Percentiles rank a stretch among this genome's conserved stretches.
Evolutionary conservation across 345 rosid genomes (phyloP).

Genomic region (Rhizophora mangle): DNA sequence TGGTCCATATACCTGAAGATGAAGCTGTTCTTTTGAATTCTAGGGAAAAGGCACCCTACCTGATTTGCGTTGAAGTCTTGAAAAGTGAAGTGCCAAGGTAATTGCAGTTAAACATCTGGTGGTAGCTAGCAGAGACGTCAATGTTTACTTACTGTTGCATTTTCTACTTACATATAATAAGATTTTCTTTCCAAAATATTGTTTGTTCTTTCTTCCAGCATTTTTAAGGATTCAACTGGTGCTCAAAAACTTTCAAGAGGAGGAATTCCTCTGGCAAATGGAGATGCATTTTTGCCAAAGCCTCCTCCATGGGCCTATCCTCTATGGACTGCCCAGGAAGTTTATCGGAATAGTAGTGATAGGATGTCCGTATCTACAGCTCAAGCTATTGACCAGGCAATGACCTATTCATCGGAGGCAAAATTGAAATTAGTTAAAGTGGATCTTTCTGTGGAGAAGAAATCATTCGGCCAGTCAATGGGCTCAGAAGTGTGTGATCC

Average conservation of each 20-base stretch:
- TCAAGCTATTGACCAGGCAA: constrained; percentile 98
- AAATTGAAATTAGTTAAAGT: constrained; percentile 71
- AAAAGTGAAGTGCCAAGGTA: constrained; percentile 84
- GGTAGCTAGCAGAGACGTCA: neutral
- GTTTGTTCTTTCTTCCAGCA: constrained; percentile 35
- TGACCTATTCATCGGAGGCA: constrained; percentile 76
- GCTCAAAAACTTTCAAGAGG: constrained; percentile 89
- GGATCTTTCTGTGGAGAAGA: constrained; percentile 60
- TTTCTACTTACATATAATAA: too few species aligned
- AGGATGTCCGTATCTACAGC: constrained; percentile 94
- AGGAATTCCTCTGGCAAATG: constrained; percentile 97
- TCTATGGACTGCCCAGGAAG: constrained; percentile 94
- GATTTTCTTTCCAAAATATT: neutral
- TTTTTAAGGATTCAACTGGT: constrained; percentile 62
- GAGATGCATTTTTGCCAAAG: constrained; percentile 90
- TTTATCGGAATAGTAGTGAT: constrained; percentile 91
- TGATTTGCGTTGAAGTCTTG: constrained; percentile 87
- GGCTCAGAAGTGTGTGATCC: constrained; percentile 20
- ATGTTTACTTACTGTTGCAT: neutral
- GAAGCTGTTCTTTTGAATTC: constrained; percentile 97
- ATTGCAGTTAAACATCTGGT: constrained; percentile 2
- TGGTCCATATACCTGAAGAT: constrained; percentile 95
- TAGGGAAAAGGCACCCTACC: constrained; percentile 97
- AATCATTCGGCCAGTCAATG: constrained; percentile 23
- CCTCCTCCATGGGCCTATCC: constrained; percentile 99